These are phyloP conservation scores for Begonia masoniana DNA, from an alignment of 306 rosid species.

Conservation along the genomic window DNA sequence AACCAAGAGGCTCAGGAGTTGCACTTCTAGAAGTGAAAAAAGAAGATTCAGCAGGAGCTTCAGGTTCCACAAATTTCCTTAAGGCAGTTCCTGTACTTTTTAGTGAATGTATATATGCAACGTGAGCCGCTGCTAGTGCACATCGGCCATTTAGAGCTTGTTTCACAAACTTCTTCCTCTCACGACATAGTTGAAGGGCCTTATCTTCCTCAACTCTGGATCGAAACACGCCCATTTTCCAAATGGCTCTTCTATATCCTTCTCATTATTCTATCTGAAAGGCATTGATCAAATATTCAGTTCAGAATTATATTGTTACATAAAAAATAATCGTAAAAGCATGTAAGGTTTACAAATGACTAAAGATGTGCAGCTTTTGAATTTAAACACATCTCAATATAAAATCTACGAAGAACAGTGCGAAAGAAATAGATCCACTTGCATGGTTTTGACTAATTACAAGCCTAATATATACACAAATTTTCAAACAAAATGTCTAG, in stretches of 20 bases:
- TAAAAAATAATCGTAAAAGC: neutral
- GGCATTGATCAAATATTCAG: conserved; percentile 29
- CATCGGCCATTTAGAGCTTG: conserved; percentile 93
- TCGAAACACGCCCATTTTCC: conserved; percentile 62
- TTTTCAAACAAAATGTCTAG: neutral
- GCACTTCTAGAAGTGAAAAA: conserved; percentile 58
- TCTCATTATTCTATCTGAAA: conserved; percentile 13
- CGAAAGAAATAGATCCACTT: no score
- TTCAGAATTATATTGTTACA: neutral
- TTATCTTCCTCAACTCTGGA: conserved; percentile 86
- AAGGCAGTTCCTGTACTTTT: conserved; percentile 63
- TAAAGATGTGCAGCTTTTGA: no score
- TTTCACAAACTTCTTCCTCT: conserved; percentile 72
- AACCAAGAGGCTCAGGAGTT: conserved; percentile 56
- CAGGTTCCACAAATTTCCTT: conserved; percentile 64
- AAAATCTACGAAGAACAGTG: no score
- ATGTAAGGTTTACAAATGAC: neutral
- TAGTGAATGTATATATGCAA: conserved; percentile 63
- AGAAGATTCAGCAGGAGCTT: conserved; percentile 51
- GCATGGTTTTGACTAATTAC: no score
- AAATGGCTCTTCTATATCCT: conserved; percentile 12
- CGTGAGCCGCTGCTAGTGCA: conserved; percentile 77
- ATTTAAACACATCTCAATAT: no score
- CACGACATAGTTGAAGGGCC: conserved; percentile 77
- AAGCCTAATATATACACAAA: neutral